Evolutionary conservation across 2,329 filamentous ascomycete species (phyloP).

Genomic region (Lojkania enalia): DNA sequence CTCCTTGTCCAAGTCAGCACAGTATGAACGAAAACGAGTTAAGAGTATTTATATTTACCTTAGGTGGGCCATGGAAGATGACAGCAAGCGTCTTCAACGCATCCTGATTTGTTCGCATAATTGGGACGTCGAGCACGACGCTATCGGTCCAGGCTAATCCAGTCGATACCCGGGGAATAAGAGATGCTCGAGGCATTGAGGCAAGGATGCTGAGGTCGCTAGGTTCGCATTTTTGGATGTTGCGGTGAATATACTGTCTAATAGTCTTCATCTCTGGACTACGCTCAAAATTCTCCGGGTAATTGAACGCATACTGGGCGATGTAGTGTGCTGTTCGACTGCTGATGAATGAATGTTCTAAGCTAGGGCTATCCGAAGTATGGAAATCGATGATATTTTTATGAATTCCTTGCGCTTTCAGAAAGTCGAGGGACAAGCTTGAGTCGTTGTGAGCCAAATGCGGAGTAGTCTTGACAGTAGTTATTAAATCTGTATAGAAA

Average conservation of each 20-base stretch:
- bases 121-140: constrained; percentile 55
- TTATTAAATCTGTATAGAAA: constrained; percentile 60
- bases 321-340: constrained; percentile 61
- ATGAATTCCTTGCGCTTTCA: constrained; percentile 57
- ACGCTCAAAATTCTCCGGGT: constrained; percentile 59
- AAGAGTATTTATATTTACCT: constrained; percentile 21
- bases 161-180: constrained; percentile 51
- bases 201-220: constrained; percentile 62
- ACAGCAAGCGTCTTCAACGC: constrained; percentile 58
- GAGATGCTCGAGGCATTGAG: constrained; percentile 57
- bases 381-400: constrained; percentile 54
- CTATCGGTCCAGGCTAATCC: constrained; percentile 41
- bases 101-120: constrained; percentile 57
- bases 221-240: constrained; percentile 58
- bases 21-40: not conserved
- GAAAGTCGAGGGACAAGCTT: constrained; percentile 55
- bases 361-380: constrained; percentile 52
- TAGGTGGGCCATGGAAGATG: constrained; percentile 58
- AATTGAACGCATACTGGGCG: constrained; percentile 58
- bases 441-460: constrained; percentile 37
- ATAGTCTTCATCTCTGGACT: constrained; percentile 51
- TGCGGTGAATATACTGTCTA: constrained; percentile 51
- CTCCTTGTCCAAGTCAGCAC: constrained; percentile 18
- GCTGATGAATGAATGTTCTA: constrained; percentile 59
- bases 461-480: constrained; percentile 41